These are phyloP conservation scores for Candida pseudofarinosa DNA, from an alignment of 805 yeast genomes.

Conservation along the genomic window DNA sequence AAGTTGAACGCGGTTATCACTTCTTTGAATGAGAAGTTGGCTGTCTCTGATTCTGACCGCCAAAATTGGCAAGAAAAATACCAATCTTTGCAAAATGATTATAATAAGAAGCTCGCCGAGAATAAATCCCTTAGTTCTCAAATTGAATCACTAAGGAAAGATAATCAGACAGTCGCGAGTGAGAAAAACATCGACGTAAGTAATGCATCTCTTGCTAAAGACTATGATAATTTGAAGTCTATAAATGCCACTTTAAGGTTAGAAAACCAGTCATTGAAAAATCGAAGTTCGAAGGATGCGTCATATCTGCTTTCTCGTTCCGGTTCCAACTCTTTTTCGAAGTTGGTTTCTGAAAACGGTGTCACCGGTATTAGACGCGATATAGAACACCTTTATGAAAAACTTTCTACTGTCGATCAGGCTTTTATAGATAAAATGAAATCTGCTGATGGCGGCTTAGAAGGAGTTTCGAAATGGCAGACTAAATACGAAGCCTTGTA, in stretches of 20 bases:
- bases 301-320: not conserved
- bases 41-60: slow-evolving; percentile 14
- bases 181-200: not conserved
- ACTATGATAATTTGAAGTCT: slow-evolving; percentile 26
- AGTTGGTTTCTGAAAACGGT: not conserved
- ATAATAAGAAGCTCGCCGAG: slow-evolving; percentile 16
- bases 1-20: slow-evolving; percentile 46
- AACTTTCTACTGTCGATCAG: slow-evolving; percentile 22
- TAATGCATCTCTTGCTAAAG: slow-evolving; percentile 6
- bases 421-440: slow-evolving; percentile 10
- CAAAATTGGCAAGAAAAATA: slow-evolving; percentile 13
- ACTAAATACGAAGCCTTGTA: slow-evolving; percentile 47
- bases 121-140: slow-evolving; percentile 18
- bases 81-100: slow-evolving; percentile 18
- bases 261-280: slow-evolving; percentile 36
- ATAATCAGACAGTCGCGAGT: slow-evolving; percentile 4
- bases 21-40: slow-evolving; percentile 14
- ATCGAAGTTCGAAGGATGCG: slow-evolving; percentile 10
- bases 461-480: slow-evolving; percentile 46
- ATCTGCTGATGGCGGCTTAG: slow-evolving; percentile 2
- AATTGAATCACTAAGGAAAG: slow-evolving; percentile 16
- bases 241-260: slow-evolving; percentile 31
- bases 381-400: slow-evolving; percentile 22
- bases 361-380: slow-evolving; percentile 2
- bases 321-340: not conserved